phyloP scores from a whole-genome alignment of 345 rosid species.

The Chamaenerion angustifolium region DNA sequence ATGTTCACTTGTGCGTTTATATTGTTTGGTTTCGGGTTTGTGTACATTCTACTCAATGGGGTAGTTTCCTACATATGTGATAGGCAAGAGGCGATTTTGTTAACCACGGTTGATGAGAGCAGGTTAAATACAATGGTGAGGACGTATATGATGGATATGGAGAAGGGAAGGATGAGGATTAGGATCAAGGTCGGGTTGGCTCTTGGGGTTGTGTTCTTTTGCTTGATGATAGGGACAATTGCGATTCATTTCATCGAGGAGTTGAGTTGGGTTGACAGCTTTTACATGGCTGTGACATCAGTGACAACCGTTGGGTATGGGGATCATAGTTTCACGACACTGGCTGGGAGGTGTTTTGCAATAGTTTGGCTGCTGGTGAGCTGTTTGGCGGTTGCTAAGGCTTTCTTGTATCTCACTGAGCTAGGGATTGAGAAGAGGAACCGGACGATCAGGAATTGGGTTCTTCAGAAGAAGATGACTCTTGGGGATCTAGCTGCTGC shows the following conservation, averaged over 20 bases:
- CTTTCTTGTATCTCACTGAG: conserved; percentile 43
- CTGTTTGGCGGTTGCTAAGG: conserved; percentile 55
- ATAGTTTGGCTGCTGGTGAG: conserved; percentile 44
- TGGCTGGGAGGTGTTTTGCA: conserved; percentile 49
- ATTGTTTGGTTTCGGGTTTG: conserved; percentile 48
- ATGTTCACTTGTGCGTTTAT: conserved; percentile 42
- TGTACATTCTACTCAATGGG: conserved; percentile 46
- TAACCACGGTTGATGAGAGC: conserved; percentile 39
- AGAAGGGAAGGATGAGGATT: conserved; percentile 57
- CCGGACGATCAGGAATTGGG: conserved; percentile 43
- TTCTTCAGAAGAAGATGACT: conserved; percentile 52
- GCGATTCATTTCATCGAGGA: conserved; percentile 28
- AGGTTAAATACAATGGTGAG: conserved; percentile 28
- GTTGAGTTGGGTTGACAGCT: conserved; percentile 48
- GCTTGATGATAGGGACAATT: conserved; percentile 38
- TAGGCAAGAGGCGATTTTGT: conserved; percentile 38
- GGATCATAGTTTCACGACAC: conserved; percentile 33
- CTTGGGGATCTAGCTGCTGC: conserved; percentile 60
- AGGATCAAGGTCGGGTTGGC: conserved; percentile 46
- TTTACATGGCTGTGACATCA: conserved; percentile 48
- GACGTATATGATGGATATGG: conserved; percentile 40
- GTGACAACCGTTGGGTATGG: conserved; percentile 68
- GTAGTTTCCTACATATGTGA: conserved; percentile 53
- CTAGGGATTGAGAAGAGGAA: conserved; percentile 43
- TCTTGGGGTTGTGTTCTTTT: conserved; percentile 26